Base-by-base conservation (phyloP, 2,329 filamentous ascomycete genomes). In the Sclerotinia nivalis region DNA sequence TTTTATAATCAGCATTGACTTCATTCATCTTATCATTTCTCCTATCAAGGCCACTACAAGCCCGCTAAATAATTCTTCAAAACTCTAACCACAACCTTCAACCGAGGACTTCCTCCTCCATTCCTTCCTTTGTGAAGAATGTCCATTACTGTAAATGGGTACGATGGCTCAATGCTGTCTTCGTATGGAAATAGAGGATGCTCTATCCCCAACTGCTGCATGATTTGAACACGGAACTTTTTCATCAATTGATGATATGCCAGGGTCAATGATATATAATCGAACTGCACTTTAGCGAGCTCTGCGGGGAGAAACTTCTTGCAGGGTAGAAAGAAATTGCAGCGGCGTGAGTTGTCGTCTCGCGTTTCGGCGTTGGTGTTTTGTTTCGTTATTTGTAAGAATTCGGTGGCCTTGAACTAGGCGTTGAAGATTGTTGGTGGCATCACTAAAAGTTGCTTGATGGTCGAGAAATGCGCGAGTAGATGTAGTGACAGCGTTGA, bases 211-310 rank as follows among this genome's bases (percentile, higher is more conserved):
- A 52, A 25, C 49, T 13, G n/a, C 10, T 25, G 22, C 49, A 13
- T 52, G n/a, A 52, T 52, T 52, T 52, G 49, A 52, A 52, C 49
- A n/a, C n/a, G 49, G n/a, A 52, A 52, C 49, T 52, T 52, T n/a
- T 25, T 25, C 49, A 52, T 52, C n/a, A 52, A 22, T 5, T 1
- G 10, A 1, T 25, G 49, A 52, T n/a, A 52, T n/a, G n/a, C 49
- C 9, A 52, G 8, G 8, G 49, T 25, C 49, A 52, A 52, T n/a
- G n/a, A 50, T 25, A 25, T 52, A 4, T 25, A 52, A 52, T 52
- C 49, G 40, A 43, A 43, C 7, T 43, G 40, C 13, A 52, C 10
- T 52, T 52, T 25, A 22, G n/a, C 49, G 9, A 50, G 10, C 22
- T 50, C 47, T 8, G 47, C 22, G 47, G 47, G 47, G 22, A 9